Evolutionary conservation across 441 rosid genomes (phyloP), one percentile per base, ranked within the genome.

Genomic region (Gossypium trilobum): DNA sequence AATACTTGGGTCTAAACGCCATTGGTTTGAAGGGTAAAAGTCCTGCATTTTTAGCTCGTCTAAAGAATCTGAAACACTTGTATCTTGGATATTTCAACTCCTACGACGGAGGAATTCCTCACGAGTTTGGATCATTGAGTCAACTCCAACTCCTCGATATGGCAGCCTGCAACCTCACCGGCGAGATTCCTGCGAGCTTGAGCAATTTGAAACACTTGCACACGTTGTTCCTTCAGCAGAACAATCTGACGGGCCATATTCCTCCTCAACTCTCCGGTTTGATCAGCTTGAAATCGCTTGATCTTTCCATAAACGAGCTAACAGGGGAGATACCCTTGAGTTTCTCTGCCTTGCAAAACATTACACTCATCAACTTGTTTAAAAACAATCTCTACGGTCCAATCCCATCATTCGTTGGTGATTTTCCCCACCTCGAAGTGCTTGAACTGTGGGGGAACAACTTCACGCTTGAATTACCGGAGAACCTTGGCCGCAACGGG

Each of bases 361-460:
- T 89, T 42, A 87, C 87, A 2, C 85, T 93, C 1, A 74, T 93
- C 72, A 75, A 87, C 73, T 77, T 91, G 31, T 93, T 91, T 74
- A 71, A 70, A 6, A 93, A 93, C 79, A 73, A 85, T 13, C 77
- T 93, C 50, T 10, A 71, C 68, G 98, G 98, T 9, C 80, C 69
- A 31, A 84, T 93, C 51, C 98, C 98, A 0, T 83, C 81, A 0
- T 85, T 83, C 59, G 19, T 93, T 10, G 96, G 94, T 16, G 96
- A 89, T 42, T 77, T 86, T 17, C 94, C 93, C 16, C 73, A 85
- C 11, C 87, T 93, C 0, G 88, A 89, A 72, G 87, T 79, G 20
- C 82, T 93, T 39, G 81, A 84, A 16, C 75, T 93, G 0, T 93
- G 97, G 97, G 87, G 72, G 42, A 93, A 93, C 84, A 87, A 93